These are phyloP conservation scores for Venturia oleaginea DNA, from an alignment of 2,329 filamentous ascomycete species.

Conservation along the genomic window DNA sequence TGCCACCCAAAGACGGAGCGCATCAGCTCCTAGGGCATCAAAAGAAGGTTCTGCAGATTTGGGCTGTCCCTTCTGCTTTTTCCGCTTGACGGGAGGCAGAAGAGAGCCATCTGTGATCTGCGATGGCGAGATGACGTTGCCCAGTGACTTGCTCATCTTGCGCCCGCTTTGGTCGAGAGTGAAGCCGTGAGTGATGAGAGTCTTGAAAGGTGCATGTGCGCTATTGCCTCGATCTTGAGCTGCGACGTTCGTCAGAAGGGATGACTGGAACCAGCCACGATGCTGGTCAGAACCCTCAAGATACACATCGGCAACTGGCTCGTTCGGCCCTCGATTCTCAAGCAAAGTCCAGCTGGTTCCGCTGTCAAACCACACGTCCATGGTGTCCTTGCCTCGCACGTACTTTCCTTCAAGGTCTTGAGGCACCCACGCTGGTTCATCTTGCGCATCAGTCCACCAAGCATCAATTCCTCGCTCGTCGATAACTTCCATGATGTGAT, in stretches of 20 bases:
- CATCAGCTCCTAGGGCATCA: conserved; percentile 75
- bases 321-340: conserved; percentile 21
- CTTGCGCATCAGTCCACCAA: conserved; percentile 79
- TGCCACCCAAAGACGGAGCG: conserved; percentile 81
- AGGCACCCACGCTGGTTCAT: conserved; percentile 72
- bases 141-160: conserved; percentile 97
- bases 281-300: conserved; percentile 94
- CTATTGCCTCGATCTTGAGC: conserved; percentile 32
- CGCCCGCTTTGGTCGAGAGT: conserved; percentile 81
- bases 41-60: conserved; percentile 34
- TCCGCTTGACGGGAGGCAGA: conserved; percentile 58
- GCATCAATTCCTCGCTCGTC: conserved; percentile 72
- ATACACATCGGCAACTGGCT: conserved; percentile 67
- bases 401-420: conserved; percentile 52
- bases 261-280: conserved; percentile 97
- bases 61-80: conserved; percentile 44
- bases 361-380: conserved; percentile 99
- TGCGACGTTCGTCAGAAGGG: conserved; percentile 76
- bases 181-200: conserved; percentile 91
- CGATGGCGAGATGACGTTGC: conserved; percentile 72
- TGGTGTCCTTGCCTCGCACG: conserved; percentile 78
- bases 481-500: conserved; percentile 76
- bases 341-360: conserved; percentile 75
- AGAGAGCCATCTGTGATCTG: conserved; percentile 81
- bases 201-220: conserved; percentile 64